phyloP scores from a whole-genome alignment of 495 filamentous ascomycete genomes.

The Aspergillus biplanus region DNA sequence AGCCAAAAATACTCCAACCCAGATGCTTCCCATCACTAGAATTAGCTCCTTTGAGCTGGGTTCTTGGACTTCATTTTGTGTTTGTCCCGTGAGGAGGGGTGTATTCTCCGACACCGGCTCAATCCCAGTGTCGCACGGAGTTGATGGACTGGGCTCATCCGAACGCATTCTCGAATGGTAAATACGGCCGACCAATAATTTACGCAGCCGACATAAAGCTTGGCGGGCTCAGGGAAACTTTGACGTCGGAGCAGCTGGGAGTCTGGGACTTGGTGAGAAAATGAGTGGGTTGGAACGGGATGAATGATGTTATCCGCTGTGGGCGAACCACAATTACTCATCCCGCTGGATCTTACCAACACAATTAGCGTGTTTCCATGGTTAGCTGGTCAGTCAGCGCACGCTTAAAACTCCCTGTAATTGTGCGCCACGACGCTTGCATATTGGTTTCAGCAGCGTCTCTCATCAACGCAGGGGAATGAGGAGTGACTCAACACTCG shows the following conservation, averaged over 20 bases:
- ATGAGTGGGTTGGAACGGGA: not conserved
- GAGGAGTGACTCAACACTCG: no score
- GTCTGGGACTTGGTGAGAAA: not conserved
- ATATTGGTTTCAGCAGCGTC: no score
- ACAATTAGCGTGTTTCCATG: not conserved
- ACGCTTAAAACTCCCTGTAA: not conserved
- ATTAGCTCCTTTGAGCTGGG: constrained; percentile 47
- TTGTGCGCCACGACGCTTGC: not conserved
- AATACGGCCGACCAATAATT: not conserved
- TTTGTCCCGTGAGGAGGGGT: constrained; percentile 38
- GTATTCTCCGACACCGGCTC: constrained; percentile 43
- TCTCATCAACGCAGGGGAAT: no score
- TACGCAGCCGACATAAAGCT: not conserved
- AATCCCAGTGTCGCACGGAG: constrained; percentile 19
- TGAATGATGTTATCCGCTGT: not conserved
- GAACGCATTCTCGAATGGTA: constrained; percentile 11
- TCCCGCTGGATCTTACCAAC: not conserved
- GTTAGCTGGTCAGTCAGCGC: not conserved
- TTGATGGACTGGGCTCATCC: constrained; percentile 9
- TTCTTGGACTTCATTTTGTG: constrained; percentile 34
- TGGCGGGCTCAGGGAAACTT: not conserved
- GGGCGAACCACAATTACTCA: not conserved
- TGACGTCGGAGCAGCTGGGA: no score
- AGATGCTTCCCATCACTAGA: constrained; percentile 54
- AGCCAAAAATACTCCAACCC: constrained; percentile 82